Evolutionary conservation across 2,329 filamentous ascomycete species (phyloP).

Genomic region (Pseudogymnoascus sp.): DNA sequence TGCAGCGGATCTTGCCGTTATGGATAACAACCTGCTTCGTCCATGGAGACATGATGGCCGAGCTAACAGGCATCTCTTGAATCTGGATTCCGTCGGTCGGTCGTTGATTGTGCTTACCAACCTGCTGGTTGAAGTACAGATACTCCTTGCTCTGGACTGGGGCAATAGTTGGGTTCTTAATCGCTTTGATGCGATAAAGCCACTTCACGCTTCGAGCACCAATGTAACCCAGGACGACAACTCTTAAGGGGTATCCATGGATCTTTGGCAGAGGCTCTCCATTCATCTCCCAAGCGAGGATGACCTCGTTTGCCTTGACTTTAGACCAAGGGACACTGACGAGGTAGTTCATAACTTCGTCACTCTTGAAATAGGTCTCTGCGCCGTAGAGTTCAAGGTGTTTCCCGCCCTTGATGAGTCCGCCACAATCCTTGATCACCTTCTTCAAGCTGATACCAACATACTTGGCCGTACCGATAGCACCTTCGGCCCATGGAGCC

Average conservation of each 20-base stretch:
- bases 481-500: constrained; percentile 57
- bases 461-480: constrained; percentile 59
- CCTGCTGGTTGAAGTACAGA: constrained; percentile 59
- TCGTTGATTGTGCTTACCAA: constrained; percentile 63
- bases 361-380: constrained; percentile 67
- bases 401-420: constrained; percentile 46
- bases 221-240: constrained; percentile 58
- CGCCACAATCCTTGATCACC: constrained; percentile 64
- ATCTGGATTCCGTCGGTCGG: constrained; percentile 62
- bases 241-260: constrained; percentile 59
- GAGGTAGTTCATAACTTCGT: constrained; percentile 58
- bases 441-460: constrained; percentile 61
- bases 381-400: constrained; percentile 65
- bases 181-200: constrained; percentile 58
- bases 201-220: constrained; percentile 65
- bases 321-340: constrained; percentile 63
- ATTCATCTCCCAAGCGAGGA: constrained; percentile 64
- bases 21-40: constrained; percentile 24
- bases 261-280: constrained; percentile 54
- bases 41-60: constrained; percentile 58
- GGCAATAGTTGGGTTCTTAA: constrained; percentile 47
- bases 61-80: constrained; percentile 63
- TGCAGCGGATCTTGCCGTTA: constrained; percentile 32
- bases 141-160: constrained; percentile 62
- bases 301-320: constrained; percentile 58